Evolutionary conservation across 768 basidiomycete genomes (phyloP), one percentile per base, ranked within the genome.

Genomic region (Chlorophyllum brunneum): DNA sequence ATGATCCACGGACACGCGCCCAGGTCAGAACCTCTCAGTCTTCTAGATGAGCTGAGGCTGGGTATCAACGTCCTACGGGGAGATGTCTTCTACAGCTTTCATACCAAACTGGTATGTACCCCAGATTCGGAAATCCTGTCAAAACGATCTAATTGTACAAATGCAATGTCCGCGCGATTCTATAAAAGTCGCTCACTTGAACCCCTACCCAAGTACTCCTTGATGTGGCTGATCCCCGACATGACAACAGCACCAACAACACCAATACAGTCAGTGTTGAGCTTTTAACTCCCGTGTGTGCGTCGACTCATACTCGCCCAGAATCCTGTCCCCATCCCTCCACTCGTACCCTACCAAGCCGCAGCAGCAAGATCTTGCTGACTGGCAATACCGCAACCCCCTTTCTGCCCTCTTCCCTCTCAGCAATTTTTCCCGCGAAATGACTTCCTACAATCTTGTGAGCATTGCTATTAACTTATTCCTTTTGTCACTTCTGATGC

Each of bases 1-100:
- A 45, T 40, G 36, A 26, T 45, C 29, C 51, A 39, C 44, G 51
- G 51, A 46, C 43, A 39, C 24, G 27, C 34, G 41, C 50, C 41
- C 40, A 34, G 31, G 38, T 39, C 39, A 50, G 49, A 50, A 41
- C 39, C n/a, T 41, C 24, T 18, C 50, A 34, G 27, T 22, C 26
- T 52, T 52, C 43, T 30, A 44, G 43, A 52, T 39, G 41, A 36
- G 34, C 34, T 45, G 51, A 45, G 51, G 51, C 51, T 53, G 51
- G 42, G 51, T 38, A 53, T 43, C 43, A 40, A 46, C 51, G 26
- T 38, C 37, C 11, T 13, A 54, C 57, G 42, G 57, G 42, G 56
- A 56, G 59, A 51, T 46, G 41, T 57, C 51, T 59, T 59, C 57
- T 57, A 56, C 55, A 56, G 55, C 55, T 46, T 51, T 55, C 24